Conservation (phyloP, 441 rosid genomes). For the Sinapis alba region DNA sequence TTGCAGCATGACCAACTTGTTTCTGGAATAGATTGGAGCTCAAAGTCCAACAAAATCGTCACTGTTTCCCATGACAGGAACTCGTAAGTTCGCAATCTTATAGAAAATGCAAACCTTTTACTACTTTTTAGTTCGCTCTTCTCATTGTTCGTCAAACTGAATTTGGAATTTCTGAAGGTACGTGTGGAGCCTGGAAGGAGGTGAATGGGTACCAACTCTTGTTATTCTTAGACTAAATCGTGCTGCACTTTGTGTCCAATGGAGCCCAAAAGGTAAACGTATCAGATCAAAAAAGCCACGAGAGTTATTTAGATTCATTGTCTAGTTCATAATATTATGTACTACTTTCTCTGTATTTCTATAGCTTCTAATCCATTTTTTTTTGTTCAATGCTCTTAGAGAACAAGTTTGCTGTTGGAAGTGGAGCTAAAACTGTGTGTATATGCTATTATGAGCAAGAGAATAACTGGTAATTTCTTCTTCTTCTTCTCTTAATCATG, state of each 20-base stretch:
- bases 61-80: constrained; percentile 94
- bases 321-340: not conserved
- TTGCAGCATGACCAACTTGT: constrained; percentile 97
- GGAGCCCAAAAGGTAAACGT: constrained; percentile 90
- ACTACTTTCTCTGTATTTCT: not conserved
- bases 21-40: constrained; percentile 97
- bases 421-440: constrained; percentile 98
- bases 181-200: constrained; percentile 90
- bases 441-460: constrained; percentile 98
- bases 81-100: constrained; percentile 72
- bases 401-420: constrained; percentile 98
- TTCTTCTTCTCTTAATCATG: constrained; percentile 10
- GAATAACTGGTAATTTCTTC: constrained; percentile 81
- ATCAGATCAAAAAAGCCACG: not conserved
- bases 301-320: constrained; percentile 3
- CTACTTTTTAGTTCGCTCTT: not conserved
- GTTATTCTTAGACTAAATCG: constrained; percentile 97
- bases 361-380: constrained; percentile 17
- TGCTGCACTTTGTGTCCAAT: constrained; percentile 93
- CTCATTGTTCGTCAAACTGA: constrained; percentile 18
- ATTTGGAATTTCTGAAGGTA: constrained; percentile 54
- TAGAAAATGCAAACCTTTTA: not conserved
- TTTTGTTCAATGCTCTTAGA: constrained; percentile 50
- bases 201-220: constrained; percentile 93
- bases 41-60: constrained; percentile 81